These are phyloP conservation scores for Aplosporella prunicola DNA, from an alignment of 2,329 filamentous ascomycete species.

Conservation along the genomic window DNA sequence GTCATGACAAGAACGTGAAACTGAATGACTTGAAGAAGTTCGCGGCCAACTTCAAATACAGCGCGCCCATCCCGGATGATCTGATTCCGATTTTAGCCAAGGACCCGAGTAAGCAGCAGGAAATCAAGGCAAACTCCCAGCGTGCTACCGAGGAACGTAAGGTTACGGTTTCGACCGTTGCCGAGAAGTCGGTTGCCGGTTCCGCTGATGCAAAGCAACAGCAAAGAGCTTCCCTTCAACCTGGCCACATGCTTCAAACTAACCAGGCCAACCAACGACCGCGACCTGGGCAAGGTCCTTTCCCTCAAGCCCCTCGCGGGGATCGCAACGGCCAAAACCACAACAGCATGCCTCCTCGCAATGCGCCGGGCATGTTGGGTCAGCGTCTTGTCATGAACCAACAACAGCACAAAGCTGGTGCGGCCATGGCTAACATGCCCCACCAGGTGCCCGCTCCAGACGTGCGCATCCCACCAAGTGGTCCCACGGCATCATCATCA, in stretches of 20 bases:
- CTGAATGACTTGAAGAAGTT: slow-evolving; percentile 94
- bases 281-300: slow-evolving; percentile 3
- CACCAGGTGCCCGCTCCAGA: slow-evolving; percentile 53
- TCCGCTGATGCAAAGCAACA: slow-evolving; percentile 27
- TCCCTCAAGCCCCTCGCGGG: slow-evolving; percentile 8
- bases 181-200: slow-evolving; percentile 25
- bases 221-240: slow-evolving; percentile 37
- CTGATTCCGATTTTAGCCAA: slow-evolving; percentile 93
- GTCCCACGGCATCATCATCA: slow-evolving; percentile 49
- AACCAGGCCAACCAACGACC: slow-evolving; percentile 20
- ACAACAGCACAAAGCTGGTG: slow-evolving; percentile 39
- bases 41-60: slow-evolving; percentile 84
- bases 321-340: slow-evolving; percentile 25
- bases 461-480: slow-evolving; percentile 61
- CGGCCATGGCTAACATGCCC: slow-evolving; percentile 40
- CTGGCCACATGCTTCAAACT: no score
- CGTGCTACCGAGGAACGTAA: slow-evolving; percentile 55
- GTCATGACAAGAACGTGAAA: slow-evolving; percentile 79
- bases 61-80: slow-evolving; percentile 83
- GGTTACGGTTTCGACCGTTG: slow-evolving; percentile 25
- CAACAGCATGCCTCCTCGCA: slow-evolving; percentile 29
- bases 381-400: slow-evolving; percentile 44
- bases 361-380: slow-evolving; percentile 37
- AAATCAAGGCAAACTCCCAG: slow-evolving; percentile 82
- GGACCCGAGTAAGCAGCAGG: slow-evolving; percentile 85